These are phyloP conservation scores for Lagenidium giganteum DNA, from an alignment of 352 stramenopile species.

Conservation along the genomic window DNA sequence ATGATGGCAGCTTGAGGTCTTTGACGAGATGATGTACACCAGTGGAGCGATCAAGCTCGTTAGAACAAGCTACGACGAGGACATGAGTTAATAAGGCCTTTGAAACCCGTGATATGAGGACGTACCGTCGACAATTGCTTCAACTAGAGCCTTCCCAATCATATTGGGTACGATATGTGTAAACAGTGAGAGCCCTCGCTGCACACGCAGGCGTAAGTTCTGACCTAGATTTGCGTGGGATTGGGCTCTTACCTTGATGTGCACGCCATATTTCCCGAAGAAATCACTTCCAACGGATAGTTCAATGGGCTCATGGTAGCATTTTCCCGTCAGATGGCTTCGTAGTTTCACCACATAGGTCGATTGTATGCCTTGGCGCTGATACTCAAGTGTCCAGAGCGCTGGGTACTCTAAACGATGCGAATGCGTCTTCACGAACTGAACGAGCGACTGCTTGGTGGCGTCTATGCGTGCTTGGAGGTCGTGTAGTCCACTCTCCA, in stretches of 20 bases:
- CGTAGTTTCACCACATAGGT: constrained; percentile 5
- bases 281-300: not conserved
- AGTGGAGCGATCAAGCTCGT: not conserved
- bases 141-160: no score
- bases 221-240: not conserved
- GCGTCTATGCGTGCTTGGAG: no score
- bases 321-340: constrained; percentile 6
- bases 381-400: not conserved
- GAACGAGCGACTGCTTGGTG: no score
- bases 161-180: no score
- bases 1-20: constrained; percentile 1
- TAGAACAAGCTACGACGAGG: not conserved
- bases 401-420: not conserved
- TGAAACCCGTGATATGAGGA: not conserved
- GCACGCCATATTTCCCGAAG: constrained; percentile 5
- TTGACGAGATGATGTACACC: not conserved
- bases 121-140: not conserved
- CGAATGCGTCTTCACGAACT: no score
- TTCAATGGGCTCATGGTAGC: constrained; percentile 7
- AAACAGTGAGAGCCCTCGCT: no score
- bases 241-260: constrained; percentile 6
- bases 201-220: not conserved
- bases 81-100: not conserved
- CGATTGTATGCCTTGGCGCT: not conserved
- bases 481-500: no score